Evolutionary conservation across 768 basidiomycete genomes (phyloP).

Genomic region (Suillus plorans): DNA sequence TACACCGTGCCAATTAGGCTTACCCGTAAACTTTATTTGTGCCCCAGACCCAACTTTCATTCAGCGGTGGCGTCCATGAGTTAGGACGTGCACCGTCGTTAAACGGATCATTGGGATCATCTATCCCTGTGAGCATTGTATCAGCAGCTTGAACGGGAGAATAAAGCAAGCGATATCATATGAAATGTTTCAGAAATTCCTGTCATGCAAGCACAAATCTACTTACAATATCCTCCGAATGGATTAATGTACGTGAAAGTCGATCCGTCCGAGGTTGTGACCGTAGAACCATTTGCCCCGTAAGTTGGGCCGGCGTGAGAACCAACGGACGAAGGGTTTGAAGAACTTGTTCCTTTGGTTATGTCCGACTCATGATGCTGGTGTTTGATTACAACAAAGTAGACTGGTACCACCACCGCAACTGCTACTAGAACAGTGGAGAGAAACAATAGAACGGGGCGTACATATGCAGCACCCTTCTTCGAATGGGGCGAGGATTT

Average conservation of each 20-base stretch:
- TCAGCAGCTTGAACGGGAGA: conserved; percentile 6
- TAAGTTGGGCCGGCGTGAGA: neutral
- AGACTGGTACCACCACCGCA: neutral
- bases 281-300: conserved; percentile 59
- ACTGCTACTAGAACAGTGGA: neutral
- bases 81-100: conserved; percentile 74
- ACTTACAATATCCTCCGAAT: conserved; percentile 73
- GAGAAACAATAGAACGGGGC: neutral
- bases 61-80: conserved; percentile 78
- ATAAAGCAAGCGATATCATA: neutral
- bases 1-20: conserved; percentile 17
- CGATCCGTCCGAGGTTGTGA: conserved; percentile 65
- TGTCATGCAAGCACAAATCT: neutral
- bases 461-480: neutral
- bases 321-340: neutral
- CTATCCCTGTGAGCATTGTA: conserved; percentile 47
- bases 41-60: conserved; percentile 71
- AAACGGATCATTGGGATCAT: conserved; percentile 71
- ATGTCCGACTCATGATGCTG: neutral
- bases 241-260: conserved; percentile 76
- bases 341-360: neutral
- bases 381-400: conserved; percentile 1
- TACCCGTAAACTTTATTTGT: conserved; percentile 63
- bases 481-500: neutral
- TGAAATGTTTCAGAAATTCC: neutral